Percentiles rank a stretch among this genome's conserved stretches.
Conservation (phyloP, 2,329 filamentous ascomycete species). For the Aureobasidium sp. region DNA sequence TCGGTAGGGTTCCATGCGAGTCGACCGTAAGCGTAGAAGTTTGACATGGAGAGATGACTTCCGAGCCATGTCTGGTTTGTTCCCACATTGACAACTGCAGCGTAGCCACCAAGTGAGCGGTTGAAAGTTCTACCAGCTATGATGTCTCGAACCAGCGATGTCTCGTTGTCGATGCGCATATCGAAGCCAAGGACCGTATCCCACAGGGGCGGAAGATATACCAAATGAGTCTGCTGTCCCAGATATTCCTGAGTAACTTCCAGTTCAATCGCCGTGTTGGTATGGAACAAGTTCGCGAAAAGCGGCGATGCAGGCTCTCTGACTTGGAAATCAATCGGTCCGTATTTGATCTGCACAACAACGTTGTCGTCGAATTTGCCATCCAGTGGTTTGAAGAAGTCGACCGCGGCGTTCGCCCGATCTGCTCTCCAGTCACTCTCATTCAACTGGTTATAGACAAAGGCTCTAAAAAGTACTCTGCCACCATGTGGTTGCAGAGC, state of each 20-base stretch:
- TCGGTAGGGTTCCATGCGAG: conserved; percentile 57
- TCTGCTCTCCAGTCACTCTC: conserved; percentile 58
- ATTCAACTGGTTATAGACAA: conserved; percentile 59
- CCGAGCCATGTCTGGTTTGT: conserved; percentile 62
- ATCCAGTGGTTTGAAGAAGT: conserved; percentile 60
- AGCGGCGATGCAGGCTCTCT: conserved; percentile 61
- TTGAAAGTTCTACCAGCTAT: conserved; percentile 55
- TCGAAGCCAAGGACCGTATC: conserved; percentile 62
- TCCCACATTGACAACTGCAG: conserved; percentile 62
- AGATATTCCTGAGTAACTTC: conserved; percentile 65
- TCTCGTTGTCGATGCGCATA: conserved; percentile 50
- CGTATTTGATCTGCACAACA: conserved; percentile 66
- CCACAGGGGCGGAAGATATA: conserved; percentile 64
- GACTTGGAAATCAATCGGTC: conserved; percentile 68
- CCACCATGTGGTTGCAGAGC: conserved; percentile 53
- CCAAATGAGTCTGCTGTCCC: conserved; percentile 62
- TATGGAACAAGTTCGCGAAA: conserved; percentile 47
- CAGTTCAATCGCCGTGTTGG: conserved; percentile 54
- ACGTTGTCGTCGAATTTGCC: conserved; percentile 63
- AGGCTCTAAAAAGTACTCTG: conserved; percentile 63
- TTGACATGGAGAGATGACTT: conserved; percentile 63
- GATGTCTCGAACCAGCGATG: conserved; percentile 54
- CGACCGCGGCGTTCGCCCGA: conserved; percentile 61
- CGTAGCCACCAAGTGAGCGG: conserved; percentile 53
- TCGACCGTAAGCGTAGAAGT: conserved; percentile 62